Conservation (phyloP, 495 filamentous ascomycete species). For the Evernia prunastri region DNA sequence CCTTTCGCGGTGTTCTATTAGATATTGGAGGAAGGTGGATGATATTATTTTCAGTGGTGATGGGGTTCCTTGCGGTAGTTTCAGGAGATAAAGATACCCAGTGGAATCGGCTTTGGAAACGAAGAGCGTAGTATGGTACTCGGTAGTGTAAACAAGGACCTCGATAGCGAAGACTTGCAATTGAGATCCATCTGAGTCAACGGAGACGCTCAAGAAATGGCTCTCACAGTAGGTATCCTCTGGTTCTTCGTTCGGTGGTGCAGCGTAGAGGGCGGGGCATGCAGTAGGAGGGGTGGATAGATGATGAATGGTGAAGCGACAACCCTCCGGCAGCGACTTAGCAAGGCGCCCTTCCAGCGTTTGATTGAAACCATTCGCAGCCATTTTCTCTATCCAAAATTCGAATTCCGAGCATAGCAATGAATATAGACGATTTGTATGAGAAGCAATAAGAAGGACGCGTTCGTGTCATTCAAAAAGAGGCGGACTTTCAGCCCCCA, state of each 20-base stretch:
- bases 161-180: slow-evolving; percentile 63
- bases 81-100: slow-evolving; percentile 67
- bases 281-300: slow-evolving; percentile 75
- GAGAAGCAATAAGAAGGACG: not conserved
- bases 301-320: slow-evolving; percentile 72
- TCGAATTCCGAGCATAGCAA: not conserved
- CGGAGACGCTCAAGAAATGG: slow-evolving; percentile 75
- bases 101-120: slow-evolving; percentile 97
- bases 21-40: slow-evolving; percentile 66
- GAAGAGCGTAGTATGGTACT: slow-evolving; percentile 77
- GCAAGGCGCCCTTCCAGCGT: slow-evolving; percentile 42
- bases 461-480: not conserved
- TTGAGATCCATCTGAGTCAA: slow-evolving; percentile 37
- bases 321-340: slow-evolving; percentile 60
- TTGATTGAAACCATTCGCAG: not conserved
- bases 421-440: not conserved
- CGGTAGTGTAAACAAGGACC: slow-evolving; percentile 60
- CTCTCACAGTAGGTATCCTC: slow-evolving; percentile 78
- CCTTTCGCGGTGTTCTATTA: slow-evolving; percentile 60
- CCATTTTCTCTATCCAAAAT: not conserved
- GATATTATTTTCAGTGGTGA: slow-evolving; percentile 69
- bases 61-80: slow-evolving; percentile 51
- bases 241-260: slow-evolving; percentile 60
- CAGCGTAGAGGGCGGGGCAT: slow-evolving; percentile 68
- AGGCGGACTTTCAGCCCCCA: slow-evolving; percentile 2